Evolutionary conservation across 1,139 yeast species (phyloP), one percentile per base, ranked within the genome.

Genomic region (Yamadazyma aaseri): DNA sequence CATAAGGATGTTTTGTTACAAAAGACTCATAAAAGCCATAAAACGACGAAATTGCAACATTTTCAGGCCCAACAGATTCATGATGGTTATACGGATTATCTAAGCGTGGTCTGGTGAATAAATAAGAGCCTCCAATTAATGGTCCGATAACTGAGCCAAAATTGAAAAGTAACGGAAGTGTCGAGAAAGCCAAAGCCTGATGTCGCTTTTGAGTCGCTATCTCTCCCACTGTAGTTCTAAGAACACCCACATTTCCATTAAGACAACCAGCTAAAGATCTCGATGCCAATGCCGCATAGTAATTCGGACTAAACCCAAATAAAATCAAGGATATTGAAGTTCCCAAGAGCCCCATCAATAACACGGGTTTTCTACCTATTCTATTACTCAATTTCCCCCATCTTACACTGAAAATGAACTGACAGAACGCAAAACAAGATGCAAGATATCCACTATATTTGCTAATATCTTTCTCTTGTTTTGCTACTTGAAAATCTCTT

Each of bases 211-310:
- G 73, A 2, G 55, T 62, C 4, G 81, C 81, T 7, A 77, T 62
- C 51, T 79, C 86, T 1, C 84, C 85, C 28, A 79, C 63, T 31
- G 70, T 56, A 0, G 85, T 79, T 45, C 85, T 58, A 32, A 78
- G 52, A 3, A 79, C 81, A 0, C 81, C 77, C 5, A 77, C 71
- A 45, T 78, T 79, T 3, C 84, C 84, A 49, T 78, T 79, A 27
- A 78, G 56, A 10, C 73, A 56, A 1, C 85, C 85, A 50, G 73
- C 70, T 26, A 74, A 45, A 15, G 70, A 53, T 44, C 84, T 58
- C 1, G 84, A 73, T 3, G 57, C 40, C 31, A 79, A 50, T 0
- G 83, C 82, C 60, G 63, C 59, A 50, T 64, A 63, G 47, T 66
- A 77, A 44, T 65, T 67, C 6, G 51, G 56, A 17, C 79, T 58